phyloP scores from a whole-genome alignment of 2,329 filamentous ascomycete genomes.

The Pseudocercospora vitis region DNA sequence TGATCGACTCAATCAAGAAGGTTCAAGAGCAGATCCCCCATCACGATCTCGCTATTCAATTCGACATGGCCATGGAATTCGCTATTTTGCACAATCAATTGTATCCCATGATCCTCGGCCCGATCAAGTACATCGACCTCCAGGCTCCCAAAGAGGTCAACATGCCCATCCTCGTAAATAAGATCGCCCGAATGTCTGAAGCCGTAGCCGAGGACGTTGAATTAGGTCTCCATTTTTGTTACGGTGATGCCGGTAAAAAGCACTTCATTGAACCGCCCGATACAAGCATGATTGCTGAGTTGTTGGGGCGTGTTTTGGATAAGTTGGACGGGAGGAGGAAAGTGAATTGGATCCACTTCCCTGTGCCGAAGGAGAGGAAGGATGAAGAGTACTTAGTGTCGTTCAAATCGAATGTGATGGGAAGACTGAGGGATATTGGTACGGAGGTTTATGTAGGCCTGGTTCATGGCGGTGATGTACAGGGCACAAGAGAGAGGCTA shows the following conservation, averaged over 20 bases:
- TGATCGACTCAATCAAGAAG: neutral
- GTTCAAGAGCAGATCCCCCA: constrained; percentile 31
- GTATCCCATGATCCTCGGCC: neutral
- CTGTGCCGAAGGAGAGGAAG: constrained; percentile 41
- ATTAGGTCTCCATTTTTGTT: constrained; percentile 51
- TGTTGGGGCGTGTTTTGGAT: constrained; percentile 38
- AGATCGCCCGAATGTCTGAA: constrained; percentile 29
- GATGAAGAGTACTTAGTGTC: constrained; percentile 40
- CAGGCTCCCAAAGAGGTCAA: constrained; percentile 31
- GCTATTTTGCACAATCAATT: neutral
- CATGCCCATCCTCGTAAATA: constrained; percentile 36
- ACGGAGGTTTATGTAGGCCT: too few relatives aligned
- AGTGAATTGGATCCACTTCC: constrained; percentile 46
- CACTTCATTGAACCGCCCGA: constrained; percentile 48
- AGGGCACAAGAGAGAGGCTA: constrained; percentile 42
- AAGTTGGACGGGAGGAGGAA: constrained; percentile 28
- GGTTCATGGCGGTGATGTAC: constrained; percentile 42
- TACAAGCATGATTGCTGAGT: constrained; percentile 31
- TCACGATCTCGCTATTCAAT: constrained; percentile 38
- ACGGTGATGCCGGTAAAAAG: constrained; percentile 45
- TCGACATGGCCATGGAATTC: constrained; percentile 3
- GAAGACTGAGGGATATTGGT: constrained; percentile 40
- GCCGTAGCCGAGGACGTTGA: constrained; percentile 41
- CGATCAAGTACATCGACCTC: constrained; percentile 33
- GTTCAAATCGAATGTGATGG: constrained; percentile 35